Evolutionary conservation across 2,329 filamentous ascomycete species (phyloP), one percentile per base, ranked within the genome.

Genomic region (Hypomyces rosellus): DNA sequence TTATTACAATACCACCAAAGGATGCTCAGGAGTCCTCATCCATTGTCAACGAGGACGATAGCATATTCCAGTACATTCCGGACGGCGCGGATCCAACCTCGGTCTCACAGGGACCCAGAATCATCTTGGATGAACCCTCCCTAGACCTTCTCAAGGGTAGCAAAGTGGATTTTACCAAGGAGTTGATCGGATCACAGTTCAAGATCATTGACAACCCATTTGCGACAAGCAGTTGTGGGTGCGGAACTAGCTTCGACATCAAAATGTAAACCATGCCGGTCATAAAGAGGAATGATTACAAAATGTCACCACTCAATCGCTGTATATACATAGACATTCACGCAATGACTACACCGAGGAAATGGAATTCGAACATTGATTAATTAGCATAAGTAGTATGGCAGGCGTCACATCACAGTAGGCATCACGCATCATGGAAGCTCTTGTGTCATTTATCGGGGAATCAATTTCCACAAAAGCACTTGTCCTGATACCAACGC

Each of bases 211-310:
- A 95, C 61, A 99, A 97, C 63, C 93, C 93, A 0, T 75, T 83
- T 38, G 93, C 93, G 4, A 89, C 87, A 51, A 97, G 91, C 69
- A 96, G 88, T 67, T 99, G 93, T 73, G 93, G 93, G 1, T 99
- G 93, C 69, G 93, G 93, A 7, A 96, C 92, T 14, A 97, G 92
- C 66, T 99, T 99, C 69, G 93, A 97, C 71, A 89, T 97, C 57
- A 89, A 91, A 65, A 70, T 80, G 66, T 84, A 51, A 37, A 18
- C 12, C 15, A 25, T 15, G 11, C n/a, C 15, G 33, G 43, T 5
- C 30, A 33, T 45, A 36, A 6, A 15, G 7, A 22, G 25, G 30
- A 9, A 34, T n/a, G 6, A 38, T 38, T 12, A 38, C 12, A 38
- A 16, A n/a, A 7, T 6, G 12, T n/a, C 16, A 16, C 36, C 39